Evolutionary conservation across 2,329 filamentous ascomycete species (phyloP), one percentile per base, ranked within the genome.

Genomic region (Zalaria obscura): DNA sequence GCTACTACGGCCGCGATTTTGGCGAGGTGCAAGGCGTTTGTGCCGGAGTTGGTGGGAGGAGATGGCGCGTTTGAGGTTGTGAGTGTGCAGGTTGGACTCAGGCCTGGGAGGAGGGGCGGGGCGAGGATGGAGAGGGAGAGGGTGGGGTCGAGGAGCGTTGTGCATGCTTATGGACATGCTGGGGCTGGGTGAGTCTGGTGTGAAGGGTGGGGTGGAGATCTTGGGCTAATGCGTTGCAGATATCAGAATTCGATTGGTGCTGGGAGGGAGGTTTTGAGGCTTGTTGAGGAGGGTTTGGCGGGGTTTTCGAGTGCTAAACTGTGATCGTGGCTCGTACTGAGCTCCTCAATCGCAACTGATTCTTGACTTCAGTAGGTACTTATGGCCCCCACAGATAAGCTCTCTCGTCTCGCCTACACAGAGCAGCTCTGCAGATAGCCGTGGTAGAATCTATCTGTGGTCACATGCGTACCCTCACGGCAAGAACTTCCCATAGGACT

Each of bases 111-210:
- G 50, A 53, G 52, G 35, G 64, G 64, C 4, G 66, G 65, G 1
- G 52, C 59, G 41, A 63, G 66, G 47, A 52, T 67, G 9, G 66
- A 68, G 50, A 45, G 51, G 36, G 65, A 68, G 46, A 51, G 48
- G 25, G 51, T 55, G 8, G 54, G 49, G 3, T 48, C 47, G 9
- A 53, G 48, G 49, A 51, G 47, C 41, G 55, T 68, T 6, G 59
- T 68, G 32, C 67, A 69, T 60, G 53, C 58, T 40, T 70, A 69
- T 60, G 67, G 66, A 8, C 64, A 69, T 61, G 61, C 58, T 25
- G 65, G 65, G 3, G 65, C 59, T 35, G 67, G 67, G 41, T 65
- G 55, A n/a, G 29, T 32, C 7, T 48, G 38, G 35, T 28, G 34
- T 8, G 39, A 29, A 33, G 41, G 11, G 6, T 40, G 8, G 31